A percentile compares a stretch with the other conserved stretches of the same genome.
These are phyloP conservation scores for Botryotinia globosa DNA, from an alignment of 2,329 filamentous ascomycete genomes.

Conservation along the genomic window DNA sequence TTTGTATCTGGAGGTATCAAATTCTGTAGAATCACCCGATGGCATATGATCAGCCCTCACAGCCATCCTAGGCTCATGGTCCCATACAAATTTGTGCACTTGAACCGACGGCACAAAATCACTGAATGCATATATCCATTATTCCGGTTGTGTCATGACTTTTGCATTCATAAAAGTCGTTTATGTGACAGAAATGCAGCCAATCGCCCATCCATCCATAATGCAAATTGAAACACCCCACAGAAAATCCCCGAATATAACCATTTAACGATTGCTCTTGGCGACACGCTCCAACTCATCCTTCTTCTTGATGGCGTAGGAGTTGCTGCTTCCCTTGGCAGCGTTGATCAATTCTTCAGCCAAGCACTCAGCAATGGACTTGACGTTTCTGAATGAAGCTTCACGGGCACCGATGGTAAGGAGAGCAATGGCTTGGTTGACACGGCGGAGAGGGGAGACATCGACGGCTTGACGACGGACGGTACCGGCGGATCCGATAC, in stretches of 20 bases:
- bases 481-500: slow-evolving; percentile 99
- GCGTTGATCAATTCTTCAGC: slow-evolving; percentile 99
- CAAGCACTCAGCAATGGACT: slow-evolving; percentile 98
- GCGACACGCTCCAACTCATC: slow-evolving; percentile 99
- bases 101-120: slow-evolving; percentile 7
- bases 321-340: slow-evolving; percentile 99
- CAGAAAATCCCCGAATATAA: slow-evolving; percentile 26
- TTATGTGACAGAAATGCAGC: slow-evolving; percentile 40
- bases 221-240: slow-evolving; percentile 38
- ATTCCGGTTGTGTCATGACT: slow-evolving; percentile 19
- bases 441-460: slow-evolving; percentile 97
- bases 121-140: slow-evolving; percentile 20
- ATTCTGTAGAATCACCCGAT: slow-evolving; percentile 1
- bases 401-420: slow-evolving; percentile 98
- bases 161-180: slow-evolving; percentile 22
- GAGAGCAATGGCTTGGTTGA: slow-evolving; percentile 99
- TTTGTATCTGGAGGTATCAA: slow-evolving; percentile 14
- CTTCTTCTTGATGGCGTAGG: slow-evolving; percentile 99
- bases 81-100: slow-evolving; percentile 11
- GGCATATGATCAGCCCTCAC: slow-evolving; percentile 1
- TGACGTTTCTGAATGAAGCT: slow-evolving; percentile 99
- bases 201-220: slow-evolving; percentile 34
- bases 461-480: slow-evolving; percentile 99
- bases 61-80: slow-evolving; percentile 8
- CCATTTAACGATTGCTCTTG: slow-evolving; percentile 98